Conservation (phyloP, 768 basidiomycete genomes). For the Kwoniella botswanensis region DNA sequence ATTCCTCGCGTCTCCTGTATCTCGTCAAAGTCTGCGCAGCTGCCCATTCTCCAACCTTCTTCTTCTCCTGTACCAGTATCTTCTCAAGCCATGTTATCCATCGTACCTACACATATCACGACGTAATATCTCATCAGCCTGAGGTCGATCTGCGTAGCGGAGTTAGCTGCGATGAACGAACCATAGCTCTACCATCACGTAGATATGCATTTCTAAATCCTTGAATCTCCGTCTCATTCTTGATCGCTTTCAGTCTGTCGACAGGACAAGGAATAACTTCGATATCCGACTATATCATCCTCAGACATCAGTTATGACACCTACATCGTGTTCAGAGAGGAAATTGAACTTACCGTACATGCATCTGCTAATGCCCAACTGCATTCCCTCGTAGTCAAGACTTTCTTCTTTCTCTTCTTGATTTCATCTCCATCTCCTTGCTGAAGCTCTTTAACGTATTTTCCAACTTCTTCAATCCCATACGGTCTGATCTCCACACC, state of each 20-base stretch:
- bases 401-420: constrained; percentile 43
- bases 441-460: constrained; percentile 29
- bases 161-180: constrained; percentile 12
- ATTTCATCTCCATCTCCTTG: constrained; percentile 64
- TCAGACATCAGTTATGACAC: neutral
- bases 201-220: constrained; percentile 83
- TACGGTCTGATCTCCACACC: constrained; percentile 61
- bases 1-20: constrained; percentile 47
- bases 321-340: neutral
- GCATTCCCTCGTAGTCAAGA: constrained; percentile 39
- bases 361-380: constrained; percentile 51
- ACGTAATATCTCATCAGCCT: neutral
- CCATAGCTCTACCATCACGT: constrained; percentile 79
- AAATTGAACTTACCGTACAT: constrained; percentile 43
- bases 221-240: constrained; percentile 83
- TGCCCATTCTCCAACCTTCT: constrained; percentile 84
- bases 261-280: constrained; percentile 69
- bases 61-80: constrained; percentile 74
- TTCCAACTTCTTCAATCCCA: constrained; percentile 64
- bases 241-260: constrained; percentile 80
- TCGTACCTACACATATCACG: constrained; percentile 38
- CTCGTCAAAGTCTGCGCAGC: constrained; percentile 73
- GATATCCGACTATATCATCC: constrained; percentile 28
- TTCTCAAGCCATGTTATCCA: constrained; percentile 92
- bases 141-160: neutral